These are phyloP conservation scores for Fraxinus pennsylvanica DNA, from an alignment of 257 asterid genomes.

Conservation along the genomic window DNA sequence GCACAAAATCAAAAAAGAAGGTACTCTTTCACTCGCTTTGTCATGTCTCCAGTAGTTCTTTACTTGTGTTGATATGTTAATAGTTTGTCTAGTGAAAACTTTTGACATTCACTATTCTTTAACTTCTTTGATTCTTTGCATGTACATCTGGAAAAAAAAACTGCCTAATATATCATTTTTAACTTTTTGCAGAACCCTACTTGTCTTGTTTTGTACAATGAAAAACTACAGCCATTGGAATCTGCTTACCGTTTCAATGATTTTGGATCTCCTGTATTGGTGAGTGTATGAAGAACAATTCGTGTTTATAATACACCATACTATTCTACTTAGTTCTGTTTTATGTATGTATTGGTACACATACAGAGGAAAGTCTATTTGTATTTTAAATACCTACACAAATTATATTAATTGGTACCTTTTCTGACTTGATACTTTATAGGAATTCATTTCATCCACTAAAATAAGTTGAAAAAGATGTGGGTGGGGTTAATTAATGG, in stretches of 20 bases:
- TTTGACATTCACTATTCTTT: background rate
- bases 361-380: too few species aligned
- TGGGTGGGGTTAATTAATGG: too few species aligned
- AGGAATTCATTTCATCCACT: too few species aligned
- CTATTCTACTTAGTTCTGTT: background rate
- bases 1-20: slow-evolving; percentile 65
- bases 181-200: slow-evolving; percentile 44
- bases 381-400: too few species aligned
- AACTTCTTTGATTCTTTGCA: background rate
- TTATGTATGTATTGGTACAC: background rate
- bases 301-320: slow-evolving; percentile 6
- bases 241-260: slow-evolving; percentile 79
- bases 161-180: slow-evolving; percentile 28
- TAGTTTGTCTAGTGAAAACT: background rate
- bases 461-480: too few species aligned
- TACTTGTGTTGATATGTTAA: background rate
- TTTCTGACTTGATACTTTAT: too few species aligned
- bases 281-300: slow-evolving; percentile 37
- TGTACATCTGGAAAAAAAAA: slow-evolving; percentile 12
- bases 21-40: slow-evolving; percentile 23
- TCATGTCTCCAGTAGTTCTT: background rate
- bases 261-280: slow-evolving; percentile 81
- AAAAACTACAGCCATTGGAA: slow-evolving; percentile 86
- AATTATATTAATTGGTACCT: too few species aligned
- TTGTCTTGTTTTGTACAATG: slow-evolving; percentile 58